Base-by-base conservation (phyloP, 2,329 filamentous ascomycete species). In the Xylaria multiplex region DNA sequence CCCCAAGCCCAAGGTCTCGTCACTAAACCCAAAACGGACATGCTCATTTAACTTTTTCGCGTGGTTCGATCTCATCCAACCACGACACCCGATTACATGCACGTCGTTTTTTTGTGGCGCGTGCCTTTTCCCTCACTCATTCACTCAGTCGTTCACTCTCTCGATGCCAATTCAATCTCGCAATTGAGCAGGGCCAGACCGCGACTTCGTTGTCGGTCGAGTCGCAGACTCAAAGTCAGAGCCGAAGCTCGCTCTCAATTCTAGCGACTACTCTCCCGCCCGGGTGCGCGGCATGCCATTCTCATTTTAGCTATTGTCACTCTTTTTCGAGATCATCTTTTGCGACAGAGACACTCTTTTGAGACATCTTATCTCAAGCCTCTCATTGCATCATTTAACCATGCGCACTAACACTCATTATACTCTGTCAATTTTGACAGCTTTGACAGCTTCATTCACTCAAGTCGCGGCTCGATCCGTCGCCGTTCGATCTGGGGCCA, bases 401-500 rank as follows among this genome's bases (percentile, higher is more conserved):
- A 69, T 69, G 67, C 60, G 61, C 62, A 22, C 37, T 27, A 16
- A 30, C 65, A 30, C 58, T 65, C 64, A 35, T 62, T 66, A 52
- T 43, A 16, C 42, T 14, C 40, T 64, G 64, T 61, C 67, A 46
- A n/a, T 64, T 19, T 27, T 66, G 59, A 60, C 66, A 40, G 40
- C 56, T 40, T 50, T 64, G 54, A 30, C 61, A 22, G 57, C 60
- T 43, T 52, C 35, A 13, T 13, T 62, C 42, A 6, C 52, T 9
- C 56, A 66, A 8, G 42, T 32, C 16, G 19, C 35, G 16, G 30
- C 52, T 6, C 56, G 63, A 16, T 35, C 24, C 13, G 27, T 43
- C 19, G 30, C 67, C 16, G 24, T 64, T 37, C 53, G 42, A 19
- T 22, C 43, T 19, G 43, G n/a, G n/a, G 42, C 40, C 19, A 43